Conservation (phyloP, 78 protist genomes). For the Mastigamoeba balamuthi region DNA sequence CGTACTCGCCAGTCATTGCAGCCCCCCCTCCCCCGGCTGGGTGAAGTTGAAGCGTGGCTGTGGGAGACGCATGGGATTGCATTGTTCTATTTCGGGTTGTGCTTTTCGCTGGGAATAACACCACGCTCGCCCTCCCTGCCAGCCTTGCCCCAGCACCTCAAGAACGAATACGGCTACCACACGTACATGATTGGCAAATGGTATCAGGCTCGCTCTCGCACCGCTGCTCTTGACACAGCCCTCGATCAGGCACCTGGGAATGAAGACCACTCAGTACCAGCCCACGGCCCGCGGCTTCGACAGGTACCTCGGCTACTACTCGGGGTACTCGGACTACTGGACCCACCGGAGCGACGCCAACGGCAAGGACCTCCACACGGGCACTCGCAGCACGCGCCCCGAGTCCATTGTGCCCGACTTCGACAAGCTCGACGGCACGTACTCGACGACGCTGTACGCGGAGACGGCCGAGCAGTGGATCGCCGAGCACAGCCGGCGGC, state of each 20-base stretch:
- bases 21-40: background rate
- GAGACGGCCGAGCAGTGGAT: background rate
- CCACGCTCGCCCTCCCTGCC: background rate
- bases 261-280: background rate
- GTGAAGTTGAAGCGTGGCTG: background rate
- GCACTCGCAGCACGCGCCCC: background rate
- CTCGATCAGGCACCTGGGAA: background rate
- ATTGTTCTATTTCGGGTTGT: background rate
- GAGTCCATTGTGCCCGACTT: background rate
- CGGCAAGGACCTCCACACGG: background rate
- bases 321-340: background rate
- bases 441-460: background rate
- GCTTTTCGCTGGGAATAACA: background rate
- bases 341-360: background rate
- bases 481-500: background rate
- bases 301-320: background rate
- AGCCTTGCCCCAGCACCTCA: background rate
- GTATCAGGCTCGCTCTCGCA: background rate
- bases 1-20: background rate
- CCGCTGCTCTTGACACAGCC: background rate
- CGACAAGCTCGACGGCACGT: no score
- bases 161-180: background rate
- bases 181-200: conserved; percentile 9
- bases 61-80: background rate
- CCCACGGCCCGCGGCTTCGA: conserved; percentile 3